Percentiles rank a stretch among this genome's conserved stretches.
These are phyloP conservation scores for Corymbia calophylla DNA, from an alignment of 441 rosid species.

Conservation along the genomic window DNA sequence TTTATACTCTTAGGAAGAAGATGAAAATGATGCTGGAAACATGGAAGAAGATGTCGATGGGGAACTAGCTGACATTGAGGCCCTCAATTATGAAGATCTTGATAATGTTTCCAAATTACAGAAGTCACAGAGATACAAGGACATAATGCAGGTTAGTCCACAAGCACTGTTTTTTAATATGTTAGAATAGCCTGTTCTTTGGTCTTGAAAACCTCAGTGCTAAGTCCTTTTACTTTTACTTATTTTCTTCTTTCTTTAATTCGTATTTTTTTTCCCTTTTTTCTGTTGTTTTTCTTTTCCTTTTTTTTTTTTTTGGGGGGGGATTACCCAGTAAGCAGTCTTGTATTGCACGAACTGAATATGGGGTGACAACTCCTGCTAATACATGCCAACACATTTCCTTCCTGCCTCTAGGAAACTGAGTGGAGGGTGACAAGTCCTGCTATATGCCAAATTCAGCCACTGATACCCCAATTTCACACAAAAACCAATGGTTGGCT, in stretches of 20 bases:
- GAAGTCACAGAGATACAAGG: constrained; percentile 64
- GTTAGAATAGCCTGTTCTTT: background rate
- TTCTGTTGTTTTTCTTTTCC: background rate
- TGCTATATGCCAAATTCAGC: background rate
- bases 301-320: rapidly evolving
- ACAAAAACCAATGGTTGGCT: background rate
- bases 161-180: background rate
- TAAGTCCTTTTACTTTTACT: background rate
- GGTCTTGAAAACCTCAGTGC: background rate
- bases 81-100: constrained; percentile 76
- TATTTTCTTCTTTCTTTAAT: background rate
- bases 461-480: background rate
- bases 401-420: background rate
- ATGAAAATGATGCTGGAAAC: constrained; percentile 37
- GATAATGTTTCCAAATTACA: constrained; percentile 75
- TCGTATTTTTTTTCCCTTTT: background rate
- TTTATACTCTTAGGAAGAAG: constrained; percentile 49
- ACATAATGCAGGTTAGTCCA: constrained; percentile 65
- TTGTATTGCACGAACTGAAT: background rate
- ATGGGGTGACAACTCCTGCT: background rate
- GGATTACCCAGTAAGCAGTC: background rate
- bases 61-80: constrained; percentile 57
- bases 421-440: background rate
- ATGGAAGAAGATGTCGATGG: constrained; percentile 79
- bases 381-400: background rate